Evolutionary conservation across 345 rosid genomes (phyloP).

Genomic region (Streptanthus diversifolius): DNA sequence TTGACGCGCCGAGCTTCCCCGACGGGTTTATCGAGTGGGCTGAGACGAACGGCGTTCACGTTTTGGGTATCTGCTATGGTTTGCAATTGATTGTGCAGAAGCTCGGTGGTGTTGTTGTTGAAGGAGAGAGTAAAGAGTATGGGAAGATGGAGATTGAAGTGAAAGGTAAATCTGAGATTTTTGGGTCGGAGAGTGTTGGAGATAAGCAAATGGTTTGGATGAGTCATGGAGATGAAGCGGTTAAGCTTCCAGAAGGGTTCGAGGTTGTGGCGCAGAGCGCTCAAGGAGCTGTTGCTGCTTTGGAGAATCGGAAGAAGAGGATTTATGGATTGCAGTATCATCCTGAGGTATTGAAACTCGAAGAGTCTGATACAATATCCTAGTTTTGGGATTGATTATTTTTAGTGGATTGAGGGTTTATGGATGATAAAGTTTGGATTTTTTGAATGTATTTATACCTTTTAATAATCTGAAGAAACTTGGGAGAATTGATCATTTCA

Average conservation of each 20-base stretch:
- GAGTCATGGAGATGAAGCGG: slow-evolving; percentile 97
- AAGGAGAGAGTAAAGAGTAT: slow-evolving; percentile 83
- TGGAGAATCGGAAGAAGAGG: slow-evolving; percentile 57
- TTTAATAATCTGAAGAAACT: not conserved
- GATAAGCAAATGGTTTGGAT: slow-evolving; percentile 87
- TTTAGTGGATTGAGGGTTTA: not conserved
- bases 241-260: slow-evolving; percentile 65
- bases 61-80: slow-evolving; percentile 86
- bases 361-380: not conserved
- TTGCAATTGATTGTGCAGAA: slow-evolving; percentile 81
- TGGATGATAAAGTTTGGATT: not conserved
- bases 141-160: slow-evolving; percentile 95
- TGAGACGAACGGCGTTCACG: slow-evolving; percentile 46
- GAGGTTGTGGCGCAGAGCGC: slow-evolving; percentile 68
- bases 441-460: too few relatives aligned
- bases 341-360: slow-evolving; percentile 62
- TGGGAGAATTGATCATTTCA: not conserved
- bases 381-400: not conserved
- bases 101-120: slow-evolving; percentile 70
- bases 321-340: slow-evolving; percentile 92
- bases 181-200: slow-evolving; percentile 58
- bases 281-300: slow-evolving; percentile 79
- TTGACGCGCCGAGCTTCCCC: slow-evolving; percentile 68
- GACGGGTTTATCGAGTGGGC: slow-evolving; percentile 77
- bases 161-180: slow-evolving; percentile 46